Conservation (phyloP, 805 yeast genomes). For the Alloascoidea africana region DNA sequence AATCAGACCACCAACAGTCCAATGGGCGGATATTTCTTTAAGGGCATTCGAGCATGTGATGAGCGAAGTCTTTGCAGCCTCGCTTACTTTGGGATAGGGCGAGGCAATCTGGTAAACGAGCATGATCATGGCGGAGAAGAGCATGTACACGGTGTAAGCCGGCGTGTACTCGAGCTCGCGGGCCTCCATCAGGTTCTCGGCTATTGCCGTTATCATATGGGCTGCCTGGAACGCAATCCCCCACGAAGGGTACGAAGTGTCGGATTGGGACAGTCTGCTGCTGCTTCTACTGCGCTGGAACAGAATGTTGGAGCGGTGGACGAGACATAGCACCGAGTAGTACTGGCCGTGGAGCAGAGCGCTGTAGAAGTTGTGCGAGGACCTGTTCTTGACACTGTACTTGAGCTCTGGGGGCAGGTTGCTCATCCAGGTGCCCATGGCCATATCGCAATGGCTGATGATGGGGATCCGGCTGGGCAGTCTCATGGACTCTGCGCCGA, state of each 20-base stretch:
- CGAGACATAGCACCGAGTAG: slow-evolving; percentile 54
- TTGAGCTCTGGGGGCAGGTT: slow-evolving; percentile 47
- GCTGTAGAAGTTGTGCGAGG: slow-evolving; percentile 38
- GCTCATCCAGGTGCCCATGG: slow-evolving; percentile 66
- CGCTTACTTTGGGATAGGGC: slow-evolving; percentile 18
- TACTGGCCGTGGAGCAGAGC: slow-evolving; percentile 53
- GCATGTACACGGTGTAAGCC: slow-evolving; percentile 38
- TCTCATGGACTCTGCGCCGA: slow-evolving; percentile 41
- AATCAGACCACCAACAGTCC: too few relatives aligned
- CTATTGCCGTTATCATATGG: slow-evolving; percentile 51
- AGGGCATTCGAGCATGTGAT: too few relatives aligned
- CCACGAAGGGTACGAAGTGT: slow-evolving; percentile 47
- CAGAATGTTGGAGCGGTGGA: slow-evolving; percentile 54
- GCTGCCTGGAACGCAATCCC: slow-evolving; percentile 76
- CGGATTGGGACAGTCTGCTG: slow-evolving; percentile 15
- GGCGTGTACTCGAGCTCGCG: slow-evolving; percentile 37
- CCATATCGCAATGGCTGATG: slow-evolving; percentile 51
- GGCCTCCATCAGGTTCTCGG: slow-evolving; percentile 35
- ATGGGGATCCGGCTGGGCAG: slow-evolving; percentile 27
- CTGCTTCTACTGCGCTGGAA: too few relatives aligned
- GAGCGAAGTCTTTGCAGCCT: slow-evolving; percentile 21
- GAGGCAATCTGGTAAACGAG: slow-evolving; percentile 50
- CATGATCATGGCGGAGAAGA: slow-evolving; percentile 53
- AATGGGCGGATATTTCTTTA: too few relatives aligned
- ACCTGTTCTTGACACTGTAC: slow-evolving; percentile 40